These are phyloP conservation scores for cucumber (Cucumis sativus) DNA, from an alignment of 306 rosid genomes.

Conservation along the genomic window DNA sequence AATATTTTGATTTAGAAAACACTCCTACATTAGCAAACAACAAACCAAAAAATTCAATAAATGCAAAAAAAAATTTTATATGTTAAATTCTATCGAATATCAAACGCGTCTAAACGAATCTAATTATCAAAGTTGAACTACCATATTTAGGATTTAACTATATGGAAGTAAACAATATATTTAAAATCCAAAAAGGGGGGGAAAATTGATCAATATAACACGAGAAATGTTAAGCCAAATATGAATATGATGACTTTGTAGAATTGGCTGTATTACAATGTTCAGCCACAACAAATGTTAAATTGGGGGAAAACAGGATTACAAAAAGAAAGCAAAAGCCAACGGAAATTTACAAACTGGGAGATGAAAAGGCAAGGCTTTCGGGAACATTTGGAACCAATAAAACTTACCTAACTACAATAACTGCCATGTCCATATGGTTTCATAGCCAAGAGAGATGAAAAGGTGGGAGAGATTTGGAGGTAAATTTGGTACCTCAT, in stretches of 20 bases:
- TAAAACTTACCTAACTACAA: background rate
- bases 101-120: too few species aligned
- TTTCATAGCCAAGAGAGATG: background rate
- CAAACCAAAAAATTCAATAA: too few species aligned
- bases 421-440: background rate
- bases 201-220: background rate
- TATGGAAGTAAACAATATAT: background rate
- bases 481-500: constrained; percentile 21
- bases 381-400: background rate
- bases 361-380: background rate
- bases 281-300: background rate
- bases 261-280: background rate
- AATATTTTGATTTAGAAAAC: too few species aligned
- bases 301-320: background rate
- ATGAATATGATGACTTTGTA: background rate
- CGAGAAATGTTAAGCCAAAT: background rate
- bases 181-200: background rate
- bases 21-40: too few species aligned
- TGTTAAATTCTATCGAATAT: too few species aligned
- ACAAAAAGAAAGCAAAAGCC: background rate
- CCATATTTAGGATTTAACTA: background rate
- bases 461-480: background rate
- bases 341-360: background rate
- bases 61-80: too few species aligned
- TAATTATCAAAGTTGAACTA: background rate